A percentile compares a stretch with the other conserved stretches of the same genome.
Conservation (phyloP, 306 rosid species). For the Acacia confusa region DNA sequence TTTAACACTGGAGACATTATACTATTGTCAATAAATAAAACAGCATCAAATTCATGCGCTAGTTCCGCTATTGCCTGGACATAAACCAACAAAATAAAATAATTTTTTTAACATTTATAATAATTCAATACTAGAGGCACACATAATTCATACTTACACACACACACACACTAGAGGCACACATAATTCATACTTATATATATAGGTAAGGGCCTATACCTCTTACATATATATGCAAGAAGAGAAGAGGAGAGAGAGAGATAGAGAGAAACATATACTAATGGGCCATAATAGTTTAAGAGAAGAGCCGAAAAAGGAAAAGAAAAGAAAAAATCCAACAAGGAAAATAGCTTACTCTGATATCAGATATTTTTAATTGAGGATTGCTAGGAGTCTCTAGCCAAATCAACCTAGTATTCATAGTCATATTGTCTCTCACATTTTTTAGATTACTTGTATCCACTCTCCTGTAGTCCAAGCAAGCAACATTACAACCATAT, state of each 20-base stretch:
- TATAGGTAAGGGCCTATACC: too few species aligned
- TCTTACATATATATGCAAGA: too few species aligned
- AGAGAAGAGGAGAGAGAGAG: too few species aligned
- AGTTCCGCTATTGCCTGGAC: conserved; percentile 71
- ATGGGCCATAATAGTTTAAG: not conserved
- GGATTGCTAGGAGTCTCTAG: not conserved
- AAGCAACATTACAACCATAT: conserved; percentile 5
- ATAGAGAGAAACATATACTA: not conserved
- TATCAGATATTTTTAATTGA: not conserved
- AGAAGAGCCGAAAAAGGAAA: too few species aligned
- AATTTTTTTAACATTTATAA: not conserved
- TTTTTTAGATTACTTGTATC: conserved; percentile 71
- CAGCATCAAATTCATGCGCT: conserved; percentile 76
- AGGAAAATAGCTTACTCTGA: conserved; percentile 58
- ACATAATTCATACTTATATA: too few species aligned
- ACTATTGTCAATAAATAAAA: conserved; percentile 84
- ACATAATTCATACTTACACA: not conserved
- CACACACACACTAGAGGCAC: too few species aligned
- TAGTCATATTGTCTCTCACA: conserved; percentile 63
- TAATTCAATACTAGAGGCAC: not conserved
- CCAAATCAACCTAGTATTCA: conserved; percentile 52
- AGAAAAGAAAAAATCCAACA: not conserved
- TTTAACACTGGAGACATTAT: conserved; percentile 92
- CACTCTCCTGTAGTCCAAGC: conserved; percentile 57
- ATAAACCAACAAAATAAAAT: not conserved